Evolutionary conservation across 495 filamentous ascomycete species (phyloP), one percentile per base, ranked within the genome.

Genomic region (Penicillium herquei): DNA sequence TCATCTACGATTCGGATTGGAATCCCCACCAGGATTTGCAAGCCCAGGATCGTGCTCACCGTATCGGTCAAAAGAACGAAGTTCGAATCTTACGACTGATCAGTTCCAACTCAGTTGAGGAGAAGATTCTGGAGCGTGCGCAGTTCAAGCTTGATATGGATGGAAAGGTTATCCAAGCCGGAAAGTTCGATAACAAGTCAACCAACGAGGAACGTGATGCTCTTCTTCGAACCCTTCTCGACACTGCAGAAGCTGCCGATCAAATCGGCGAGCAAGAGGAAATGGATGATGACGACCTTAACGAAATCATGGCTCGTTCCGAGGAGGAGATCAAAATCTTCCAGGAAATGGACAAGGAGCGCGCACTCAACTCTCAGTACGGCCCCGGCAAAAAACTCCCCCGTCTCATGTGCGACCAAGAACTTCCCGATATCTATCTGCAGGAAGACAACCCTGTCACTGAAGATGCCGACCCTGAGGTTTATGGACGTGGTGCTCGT

Each of bases 1-100:
- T 98, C 66, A 98, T 98, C 59, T 98, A 95, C 72, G 94, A 98
- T 71, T 98, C 94, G 0, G 94, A 98, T 76, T 98, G 94, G 94
- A 98, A 98, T 75, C 94, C 94, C 64, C 94, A 98, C 73, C 94
- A 98, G 73, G 94, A 98, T 87, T 76, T 98, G 68, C 94, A 98
- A 74, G 94, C 94, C 31, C 94, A 98, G 70, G 94, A 98, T 86
- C 93, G 94, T 85, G 94, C 94, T 18, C 94, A 98, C 84, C 94
- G 94, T 86, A 98, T 98, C 59, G 94, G 94, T 48, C 94, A 98
- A 71, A 98, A 98, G 85, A 98, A 98, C 66, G 94, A 98, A 74
- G 94, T 98, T 34, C 89, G 94, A 31, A 98, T 98, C 64, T 75
- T 98, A 58, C 84, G 94, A 62, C 78, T 98, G 39, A 98, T 98